phyloP scores from a whole-genome alignment of 129 eudicot species.

The Flaveria bidentis region DNA sequence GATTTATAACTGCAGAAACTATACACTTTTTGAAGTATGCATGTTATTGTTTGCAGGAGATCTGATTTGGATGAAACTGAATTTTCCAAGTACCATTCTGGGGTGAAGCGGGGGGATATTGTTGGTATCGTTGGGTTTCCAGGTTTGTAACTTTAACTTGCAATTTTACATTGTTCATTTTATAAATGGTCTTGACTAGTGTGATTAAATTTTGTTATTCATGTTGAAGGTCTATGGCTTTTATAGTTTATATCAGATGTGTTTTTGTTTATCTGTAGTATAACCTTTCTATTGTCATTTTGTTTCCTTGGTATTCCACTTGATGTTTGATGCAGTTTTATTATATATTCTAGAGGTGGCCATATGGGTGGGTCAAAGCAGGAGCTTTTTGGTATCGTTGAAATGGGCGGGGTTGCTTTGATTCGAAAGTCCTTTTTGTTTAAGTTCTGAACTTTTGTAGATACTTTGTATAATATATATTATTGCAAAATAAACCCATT shows the following conservation, averaged over 20 bases:
- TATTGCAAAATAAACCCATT: too few relatives aligned
- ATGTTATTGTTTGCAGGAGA: slow-evolving; percentile 42
- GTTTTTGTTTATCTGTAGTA: neutral
- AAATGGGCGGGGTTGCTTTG: neutral
- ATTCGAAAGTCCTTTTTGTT: too few relatives aligned
- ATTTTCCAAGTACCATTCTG: slow-evolving; percentile 62
- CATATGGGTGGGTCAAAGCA: neutral
- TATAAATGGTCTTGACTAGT: neutral
- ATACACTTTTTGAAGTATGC: neutral
- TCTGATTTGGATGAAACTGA: slow-evolving; percentile 81
- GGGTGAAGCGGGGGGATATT: slow-evolving; percentile 95
- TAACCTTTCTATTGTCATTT: neutral
- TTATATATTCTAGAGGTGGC: neutral
- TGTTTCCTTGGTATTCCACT: neutral
- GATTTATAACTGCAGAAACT: slow-evolving; percentile 18
- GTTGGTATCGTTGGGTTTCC: slow-evolving; percentile 86
- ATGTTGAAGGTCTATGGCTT: neutral
- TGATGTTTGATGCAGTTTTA: neutral
- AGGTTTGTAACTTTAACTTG: slow-evolving; percentile 48
- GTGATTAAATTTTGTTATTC: neutral
- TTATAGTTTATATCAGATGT: neutral
- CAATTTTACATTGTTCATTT: neutral
- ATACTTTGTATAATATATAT: too few relatives aligned
- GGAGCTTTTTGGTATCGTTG: neutral
- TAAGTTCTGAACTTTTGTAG: neutral